These are phyloP conservation scores for Aspergillus sp. DNA, from an alignment of 2,329 filamentous ascomycete species.

Conservation along the genomic window DNA sequence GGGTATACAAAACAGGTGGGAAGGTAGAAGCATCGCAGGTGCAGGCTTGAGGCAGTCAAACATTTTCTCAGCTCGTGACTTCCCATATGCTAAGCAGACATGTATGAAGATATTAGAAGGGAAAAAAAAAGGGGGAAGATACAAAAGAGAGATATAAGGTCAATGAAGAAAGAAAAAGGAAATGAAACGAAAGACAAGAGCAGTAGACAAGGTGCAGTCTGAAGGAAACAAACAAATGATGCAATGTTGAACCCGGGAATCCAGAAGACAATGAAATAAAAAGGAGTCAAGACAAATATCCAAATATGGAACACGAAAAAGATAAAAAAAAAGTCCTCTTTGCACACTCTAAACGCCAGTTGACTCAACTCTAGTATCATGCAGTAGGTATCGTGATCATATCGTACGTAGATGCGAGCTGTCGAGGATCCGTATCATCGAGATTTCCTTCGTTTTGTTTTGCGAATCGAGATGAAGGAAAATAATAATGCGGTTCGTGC, in stretches of 20 bases:
- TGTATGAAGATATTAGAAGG: constrained; percentile 1
- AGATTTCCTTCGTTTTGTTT: neutral
- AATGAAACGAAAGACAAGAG: constrained; percentile 1
- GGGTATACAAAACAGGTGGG: constrained; percentile 16
- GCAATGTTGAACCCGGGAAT: neutral
- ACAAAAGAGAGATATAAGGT: neutral
- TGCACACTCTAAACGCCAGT: constrained; percentile 34
- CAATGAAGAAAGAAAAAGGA: neutral
- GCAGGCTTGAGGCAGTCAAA: neutral
- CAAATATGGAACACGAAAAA: constrained; percentile 7
- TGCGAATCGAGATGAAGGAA: constrained; percentile 3
- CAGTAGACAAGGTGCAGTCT: constrained; percentile 4
- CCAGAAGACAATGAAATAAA: neutral
- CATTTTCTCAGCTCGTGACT: neutral
- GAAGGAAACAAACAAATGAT: constrained; percentile 1
- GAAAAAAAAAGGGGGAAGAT: constrained; percentile 5
- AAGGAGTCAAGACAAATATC: neutral
- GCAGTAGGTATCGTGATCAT: constrained; percentile 41
- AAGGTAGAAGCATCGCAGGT: neutral
- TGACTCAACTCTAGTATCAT: constrained; percentile 35
- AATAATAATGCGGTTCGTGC: neutral
- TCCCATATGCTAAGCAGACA: neutral
- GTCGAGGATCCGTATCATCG: constrained; percentile 18
- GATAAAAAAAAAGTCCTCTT: constrained; percentile 17
- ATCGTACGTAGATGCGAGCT: constrained; percentile 32